Evolutionary conservation across 345 rosid genomes (phyloP).

Genomic region (Triadica sebifera): DNA sequence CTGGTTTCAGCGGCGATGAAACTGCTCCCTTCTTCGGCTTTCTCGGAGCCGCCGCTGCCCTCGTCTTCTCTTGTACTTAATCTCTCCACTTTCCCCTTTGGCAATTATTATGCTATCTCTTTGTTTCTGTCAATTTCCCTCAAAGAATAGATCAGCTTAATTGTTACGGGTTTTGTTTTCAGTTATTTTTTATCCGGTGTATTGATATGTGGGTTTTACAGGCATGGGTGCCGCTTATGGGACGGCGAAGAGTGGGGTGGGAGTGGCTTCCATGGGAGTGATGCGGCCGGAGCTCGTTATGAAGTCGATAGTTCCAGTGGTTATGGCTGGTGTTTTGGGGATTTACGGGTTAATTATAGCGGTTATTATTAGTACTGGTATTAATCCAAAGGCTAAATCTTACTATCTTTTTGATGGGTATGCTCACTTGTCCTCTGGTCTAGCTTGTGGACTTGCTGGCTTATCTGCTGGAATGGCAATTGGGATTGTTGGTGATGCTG

Average conservation of each 20-base stretch:
- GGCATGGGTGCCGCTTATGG: conserved; percentile 29
- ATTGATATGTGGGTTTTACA: not conserved
- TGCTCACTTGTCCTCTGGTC: conserved; percentile 25
- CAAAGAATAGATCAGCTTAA: not conserved
- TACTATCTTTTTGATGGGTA: conserved; percentile 23
- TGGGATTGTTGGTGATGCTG: conserved; percentile 27
- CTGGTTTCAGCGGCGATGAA: conserved; percentile 19
- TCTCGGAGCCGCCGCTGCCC: conserved; percentile 21
- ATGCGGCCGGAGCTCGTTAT: conserved; percentile 27
- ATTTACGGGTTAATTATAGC: conserved; percentile 27
- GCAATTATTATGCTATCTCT: not conserved
- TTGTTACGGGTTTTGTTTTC: not conserved
- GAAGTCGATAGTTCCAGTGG: conserved; percentile 28
- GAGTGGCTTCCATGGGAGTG: conserved; percentile 27
- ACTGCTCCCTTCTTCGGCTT: conserved; percentile 24
- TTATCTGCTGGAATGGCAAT: conserved; percentile 26
- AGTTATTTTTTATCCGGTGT: not conserved
- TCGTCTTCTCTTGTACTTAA: conserved; percentile 15
- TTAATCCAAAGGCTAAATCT: conserved; percentile 26
- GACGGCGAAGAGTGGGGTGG: conserved; percentile 25
- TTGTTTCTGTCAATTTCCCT: not conserved
- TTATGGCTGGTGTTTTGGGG: conserved; percentile 29
- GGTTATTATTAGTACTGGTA: conserved; percentile 25
- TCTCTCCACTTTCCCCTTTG: not conserved
- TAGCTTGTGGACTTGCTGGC: conserved; percentile 21